phyloP scores from a whole-genome alignment of 2,329 filamentous ascomycete species.

The Berkeleyomyces basicola region DNA sequence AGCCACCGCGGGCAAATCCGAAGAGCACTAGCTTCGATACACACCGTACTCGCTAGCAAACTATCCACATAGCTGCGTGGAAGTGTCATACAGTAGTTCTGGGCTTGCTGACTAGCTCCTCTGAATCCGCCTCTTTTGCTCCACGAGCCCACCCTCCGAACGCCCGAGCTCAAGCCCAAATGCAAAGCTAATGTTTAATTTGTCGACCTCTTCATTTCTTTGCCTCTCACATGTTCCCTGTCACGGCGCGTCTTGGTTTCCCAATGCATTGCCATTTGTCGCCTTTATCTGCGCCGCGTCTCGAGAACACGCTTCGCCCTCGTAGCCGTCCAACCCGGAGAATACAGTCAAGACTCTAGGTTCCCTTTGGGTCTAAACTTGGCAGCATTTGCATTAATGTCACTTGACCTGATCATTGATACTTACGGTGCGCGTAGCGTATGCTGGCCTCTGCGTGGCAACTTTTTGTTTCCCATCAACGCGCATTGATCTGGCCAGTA shows the following conservation, averaged over 20 bases:
- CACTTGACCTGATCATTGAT: neutral
- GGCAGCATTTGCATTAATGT: neutral
- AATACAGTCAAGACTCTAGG: neutral
- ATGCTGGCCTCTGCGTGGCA: too few species aligned
- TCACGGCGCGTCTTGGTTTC: neutral
- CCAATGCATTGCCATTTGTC: neutral
- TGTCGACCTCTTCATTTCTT: neutral
- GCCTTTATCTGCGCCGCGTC: neutral
- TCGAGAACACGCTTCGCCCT: neutral
- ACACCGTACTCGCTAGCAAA: too few species aligned
- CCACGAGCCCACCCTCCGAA: neutral
- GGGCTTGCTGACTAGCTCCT: neutral
- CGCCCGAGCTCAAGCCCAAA: neutral
- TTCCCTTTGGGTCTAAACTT: neutral
- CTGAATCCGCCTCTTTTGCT: neutral
- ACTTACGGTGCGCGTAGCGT: neutral
- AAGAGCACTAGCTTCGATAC: too few species aligned
- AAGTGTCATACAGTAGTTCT: too few species aligned
- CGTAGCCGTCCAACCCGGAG: neutral
- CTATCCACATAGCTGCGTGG: too few species aligned
- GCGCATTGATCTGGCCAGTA: too few species aligned
- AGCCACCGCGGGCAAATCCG: too few species aligned
- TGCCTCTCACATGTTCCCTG: neutral
- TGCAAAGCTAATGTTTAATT: slow-evolving; percentile 1
- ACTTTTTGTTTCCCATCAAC: too few species aligned